phyloP scores from a whole-genome alignment of 352 stramenopile genomes.

The Globisporangium nunn region DNA sequence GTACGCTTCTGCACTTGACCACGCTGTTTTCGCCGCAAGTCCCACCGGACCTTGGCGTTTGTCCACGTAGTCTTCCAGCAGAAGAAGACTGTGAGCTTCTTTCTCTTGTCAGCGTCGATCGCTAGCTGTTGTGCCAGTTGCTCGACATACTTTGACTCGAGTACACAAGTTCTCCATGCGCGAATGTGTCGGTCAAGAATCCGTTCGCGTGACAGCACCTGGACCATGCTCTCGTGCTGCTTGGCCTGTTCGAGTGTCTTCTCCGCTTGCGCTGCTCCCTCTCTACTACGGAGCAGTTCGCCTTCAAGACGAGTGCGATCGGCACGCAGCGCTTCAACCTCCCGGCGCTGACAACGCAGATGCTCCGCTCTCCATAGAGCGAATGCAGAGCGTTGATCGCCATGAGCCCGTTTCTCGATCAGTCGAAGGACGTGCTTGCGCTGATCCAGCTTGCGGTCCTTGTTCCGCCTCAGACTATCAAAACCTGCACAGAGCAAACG shows the following conservation, averaged over 20 bases:
- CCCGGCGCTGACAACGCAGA: background rate
- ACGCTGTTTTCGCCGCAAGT: background rate
- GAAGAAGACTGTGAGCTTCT: background rate
- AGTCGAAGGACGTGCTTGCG: background rate
- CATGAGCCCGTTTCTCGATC: background rate
- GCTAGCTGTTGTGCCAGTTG: background rate
- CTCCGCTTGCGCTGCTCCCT: background rate
- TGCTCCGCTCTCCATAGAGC: background rate
- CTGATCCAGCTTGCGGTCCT: background rate
- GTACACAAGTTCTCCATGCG: background rate
- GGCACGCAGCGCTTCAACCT: background rate
- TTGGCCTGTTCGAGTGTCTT: background rate
- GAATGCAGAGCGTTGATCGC: background rate
- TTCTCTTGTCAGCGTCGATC: background rate
- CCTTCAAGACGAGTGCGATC: background rate
- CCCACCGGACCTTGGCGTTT: background rate
- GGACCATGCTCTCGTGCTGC: background rate
- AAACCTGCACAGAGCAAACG: slow-evolving; percentile 1
- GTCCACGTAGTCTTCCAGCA: background rate
- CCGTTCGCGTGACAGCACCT: background rate
- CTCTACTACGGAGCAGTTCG: slow-evolving; percentile 1
- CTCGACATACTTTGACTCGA: background rate
- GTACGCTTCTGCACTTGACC: background rate
- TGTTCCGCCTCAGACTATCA: background rate
- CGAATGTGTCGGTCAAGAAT: background rate